Evolutionary conservation across 2,329 filamentous ascomycete genomes (phyloP), one percentile per base, ranked within the genome.

Genomic region (Annulohypoxylon truncatum): DNA sequence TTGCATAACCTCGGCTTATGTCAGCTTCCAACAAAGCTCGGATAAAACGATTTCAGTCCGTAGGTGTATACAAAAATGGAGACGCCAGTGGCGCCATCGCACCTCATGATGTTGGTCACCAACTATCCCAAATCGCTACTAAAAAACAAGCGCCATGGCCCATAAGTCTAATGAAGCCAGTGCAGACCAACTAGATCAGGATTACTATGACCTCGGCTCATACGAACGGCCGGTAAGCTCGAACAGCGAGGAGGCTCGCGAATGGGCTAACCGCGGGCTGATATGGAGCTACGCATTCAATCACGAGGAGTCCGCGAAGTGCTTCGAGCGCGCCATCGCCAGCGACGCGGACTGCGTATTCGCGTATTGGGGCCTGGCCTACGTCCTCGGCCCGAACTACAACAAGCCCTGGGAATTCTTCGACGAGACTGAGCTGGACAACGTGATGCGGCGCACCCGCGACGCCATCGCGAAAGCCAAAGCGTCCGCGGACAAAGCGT

Each of bases 321-420:
- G 90, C 77, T 92, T 92, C 71, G 80, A 88, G 71, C 79, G 80
- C 7, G 89, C 88, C n/a, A 83, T 87, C 29, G 75, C 77, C 0
- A 74, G 80, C 48, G 90, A 92, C 66, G 66, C 78, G 0, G 67
- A 76, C 1, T 91, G 87, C 61, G 83, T 85, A 28, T 87, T 92
- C 81, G 89, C 87, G 2, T 85, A 90, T 72, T 92, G 90, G 90
- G 90, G 90, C 0, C 78, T 91, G 3, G 89, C 92, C 0, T 94
- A 91, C 74, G 82, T 89, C 1, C 79, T 92, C 0, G 92, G 92
- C 0, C 92, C 92, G 2, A 94, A 95, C 73, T 89, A 89, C 77
- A 87, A 94, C 79, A 93, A 94, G 73, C 89, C 91, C 0, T 94
- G 92, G 92, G 85, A 87, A 26, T 83, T 87, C 22, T 93, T 94